Percentiles rank a stretch among this genome's conserved stretches.
These are phyloP conservation scores for Aschersonia sp. DNA, from an alignment of 2,329 filamentous ascomycete genomes.

Conservation along the genomic window DNA sequence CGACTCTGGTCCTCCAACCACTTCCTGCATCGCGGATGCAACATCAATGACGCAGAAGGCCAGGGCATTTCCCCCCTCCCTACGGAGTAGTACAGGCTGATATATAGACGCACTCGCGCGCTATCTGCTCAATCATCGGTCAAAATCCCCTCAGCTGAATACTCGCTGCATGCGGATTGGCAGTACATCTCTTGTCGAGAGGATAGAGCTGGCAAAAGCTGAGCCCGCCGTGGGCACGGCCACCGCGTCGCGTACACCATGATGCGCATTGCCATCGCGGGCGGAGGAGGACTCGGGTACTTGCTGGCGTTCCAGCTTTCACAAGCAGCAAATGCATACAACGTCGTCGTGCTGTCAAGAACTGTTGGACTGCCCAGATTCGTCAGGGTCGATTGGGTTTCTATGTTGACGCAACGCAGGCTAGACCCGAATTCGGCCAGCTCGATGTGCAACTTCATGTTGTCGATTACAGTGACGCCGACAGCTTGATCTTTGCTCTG, in stretches of 20 bases:
- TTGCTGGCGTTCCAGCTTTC: slow-evolving; percentile 39
- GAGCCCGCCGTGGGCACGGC: slow-evolving; percentile 7
- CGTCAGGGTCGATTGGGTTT: not conserved
- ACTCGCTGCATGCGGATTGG: slow-evolving; percentile 1
- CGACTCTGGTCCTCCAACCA: slow-evolving; percentile 2
- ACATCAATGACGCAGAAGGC: slow-evolving; percentile 11
- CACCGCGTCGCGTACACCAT: slow-evolving; percentile 13
- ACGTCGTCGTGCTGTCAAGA: slow-evolving; percentile 57
- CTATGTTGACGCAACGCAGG: slow-evolving; percentile 20
- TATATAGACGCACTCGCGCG: slow-evolving; percentile 6
- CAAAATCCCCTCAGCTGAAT: slow-evolving; percentile 2
- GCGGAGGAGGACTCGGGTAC: slow-evolving; percentile 28
- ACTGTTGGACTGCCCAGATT: slow-evolving; percentile 10
- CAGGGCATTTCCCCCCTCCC: slow-evolving; percentile 3
- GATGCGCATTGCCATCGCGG: slow-evolving; percentile 35
- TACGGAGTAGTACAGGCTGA: not conserved
- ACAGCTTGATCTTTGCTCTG: slow-evolving; percentile 49
- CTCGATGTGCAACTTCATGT: slow-evolving; percentile 51
- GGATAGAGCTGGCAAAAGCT: slow-evolving; percentile 1
- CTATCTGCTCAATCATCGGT: not conserved
- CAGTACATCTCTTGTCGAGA: not conserved
- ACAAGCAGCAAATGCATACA: slow-evolving; percentile 42
- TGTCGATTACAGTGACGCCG: slow-evolving; percentile 50
- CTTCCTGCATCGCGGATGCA: slow-evolving; percentile 9
- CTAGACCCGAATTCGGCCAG: slow-evolving; percentile 36